phyloP scores from a whole-genome alignment of 495 filamentous ascomycete genomes.

The Extremus antarcticus region DNA sequence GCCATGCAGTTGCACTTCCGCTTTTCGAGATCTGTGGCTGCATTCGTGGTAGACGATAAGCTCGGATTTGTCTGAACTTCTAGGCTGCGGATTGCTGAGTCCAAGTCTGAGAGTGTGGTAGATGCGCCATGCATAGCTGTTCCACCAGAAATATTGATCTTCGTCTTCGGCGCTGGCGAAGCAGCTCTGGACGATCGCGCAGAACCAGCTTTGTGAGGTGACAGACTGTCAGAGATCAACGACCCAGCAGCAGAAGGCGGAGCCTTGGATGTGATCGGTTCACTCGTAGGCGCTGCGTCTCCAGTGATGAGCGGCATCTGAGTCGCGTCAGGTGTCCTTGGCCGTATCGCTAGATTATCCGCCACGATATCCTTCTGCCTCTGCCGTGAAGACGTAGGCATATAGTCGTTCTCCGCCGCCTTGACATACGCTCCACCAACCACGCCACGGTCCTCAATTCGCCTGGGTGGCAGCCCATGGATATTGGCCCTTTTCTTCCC shows the following conservation, averaged over 20 bases:
- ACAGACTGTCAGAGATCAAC: conserved; percentile 57
- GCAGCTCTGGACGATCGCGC: conserved; percentile 35
- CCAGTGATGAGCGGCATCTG: conserved; percentile 28
- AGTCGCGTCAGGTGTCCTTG: conserved; percentile 29
- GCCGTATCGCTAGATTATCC: conserved; percentile 31
- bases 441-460: conserved; percentile 48
- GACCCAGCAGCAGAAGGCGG: conserved; percentile 63
- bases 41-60: conserved; percentile 31
- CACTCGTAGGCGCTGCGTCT: conserved; percentile 22
- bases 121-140: conserved; percentile 67
- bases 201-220: conserved; percentile 24
- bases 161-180: conserved; percentile 41
- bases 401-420: conserved; percentile 53
- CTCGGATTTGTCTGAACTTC: conserved; percentile 83
- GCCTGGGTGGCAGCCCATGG: conserved; percentile 45
- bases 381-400: conserved; percentile 27
- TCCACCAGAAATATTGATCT: conserved; percentile 58
- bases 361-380: conserved; percentile 13
- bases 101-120: conserved; percentile 68
- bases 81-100: conserved; percentile 80
- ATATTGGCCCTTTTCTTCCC: conserved; percentile 32
- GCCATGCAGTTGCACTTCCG: conserved; percentile 76
- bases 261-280: conserved; percentile 36
- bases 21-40: conserved; percentile 32
- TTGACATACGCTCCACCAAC: conserved; percentile 51